A percentile compares a stretch with the other conserved stretches of the same genome.
These are phyloP conservation scores for Ballota nigra DNA, from an alignment of 257 asterid species.

Conservation along the genomic window DNA sequence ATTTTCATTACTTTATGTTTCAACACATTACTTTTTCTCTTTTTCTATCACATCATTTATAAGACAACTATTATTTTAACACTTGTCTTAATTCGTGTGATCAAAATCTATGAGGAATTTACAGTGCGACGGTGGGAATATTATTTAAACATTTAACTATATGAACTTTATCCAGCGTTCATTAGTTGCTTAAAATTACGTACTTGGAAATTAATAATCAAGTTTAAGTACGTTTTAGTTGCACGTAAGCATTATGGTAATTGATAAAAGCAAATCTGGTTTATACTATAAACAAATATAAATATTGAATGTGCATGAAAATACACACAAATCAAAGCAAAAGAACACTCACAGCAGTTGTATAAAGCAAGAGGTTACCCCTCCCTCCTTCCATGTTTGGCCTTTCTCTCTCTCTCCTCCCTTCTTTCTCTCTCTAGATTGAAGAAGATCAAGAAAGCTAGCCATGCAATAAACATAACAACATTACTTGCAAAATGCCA, in stretches of 20 bases:
- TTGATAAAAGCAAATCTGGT: neutral
- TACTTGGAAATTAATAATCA: too few species aligned
- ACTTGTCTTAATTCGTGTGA: too few species aligned
- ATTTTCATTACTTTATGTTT: too few species aligned
- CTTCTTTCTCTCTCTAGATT: slow-evolving; percentile 24
- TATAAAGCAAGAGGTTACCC: slow-evolving; percentile 45
- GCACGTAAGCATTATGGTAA: neutral
- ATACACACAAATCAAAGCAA: slow-evolving; percentile 37
- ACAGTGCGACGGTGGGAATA: too few species aligned
- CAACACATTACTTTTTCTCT: too few species aligned
- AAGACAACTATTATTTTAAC: too few species aligned
- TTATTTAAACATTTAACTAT: too few species aligned
- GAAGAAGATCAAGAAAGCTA: slow-evolving; percentile 41
- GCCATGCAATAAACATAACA: slow-evolving; percentile 34
- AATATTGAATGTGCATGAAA: slow-evolving; percentile 10
- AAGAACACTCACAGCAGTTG: neutral
- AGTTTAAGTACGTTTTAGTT: neutral
- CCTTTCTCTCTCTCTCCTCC: slow-evolving; percentile 19
- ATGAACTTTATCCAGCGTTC: neutral
- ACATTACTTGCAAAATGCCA: neutral
- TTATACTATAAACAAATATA: neutral
- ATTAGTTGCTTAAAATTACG: too few species aligned
- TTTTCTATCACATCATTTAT: too few species aligned
- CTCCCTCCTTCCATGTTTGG: slow-evolving; percentile 42
- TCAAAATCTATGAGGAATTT: too few species aligned